Evolutionary conservation across 345 rosid species (phyloP), one percentile per base, ranked within the genome.

Genomic region (Aurinia saxatilis): DNA sequence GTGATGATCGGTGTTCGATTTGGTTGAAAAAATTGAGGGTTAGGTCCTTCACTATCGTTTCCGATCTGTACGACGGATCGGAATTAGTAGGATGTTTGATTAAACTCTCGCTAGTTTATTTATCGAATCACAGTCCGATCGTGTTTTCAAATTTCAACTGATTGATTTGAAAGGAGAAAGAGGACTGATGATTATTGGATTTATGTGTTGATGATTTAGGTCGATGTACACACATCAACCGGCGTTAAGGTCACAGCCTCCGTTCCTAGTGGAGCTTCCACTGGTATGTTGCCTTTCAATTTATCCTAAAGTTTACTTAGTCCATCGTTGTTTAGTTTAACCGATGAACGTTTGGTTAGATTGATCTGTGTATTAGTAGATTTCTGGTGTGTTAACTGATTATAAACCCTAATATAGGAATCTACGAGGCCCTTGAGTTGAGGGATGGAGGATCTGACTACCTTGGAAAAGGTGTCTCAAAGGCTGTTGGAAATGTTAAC

Each of bases 371-470:
- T 27, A n/a, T n/a, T 53, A n/a, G 54, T 50, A 19, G 47, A n/a
- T 5, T 13, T 12, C 27, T 54, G 5, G 2, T 33, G 7, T 63
- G 8, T 30, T 6, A 10, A 64, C 44, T 41, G 31, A 52, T 18
- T 51, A 31, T 13, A 10, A 42, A 21, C 21, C 5, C n/a, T n/a
- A n/a, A n/a, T n/a, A n/a, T n/a, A 90, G 98, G 98, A 70, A 52
- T 86, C 58, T 92, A 92, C 44, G 98, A 92, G 81, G 98, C 98
- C 13, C 84, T 92, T 45, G 98, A 92, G 63, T 53, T 92, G 40
- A 88, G 98, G 74, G 98, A 92, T 72, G 98, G 98, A 60, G 98
- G 98, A 16, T 77, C 93, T 0, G 98, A 92, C 65, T 92, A 89
- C 57, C 95, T 92, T 29, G 98, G 98, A 42, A 92, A 92, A 79